Evolutionary conservation across 176 grass and related monocot genomes (phyloP), one percentile per base, ranked within the genome.

Genomic region (Canna indica): DNA sequence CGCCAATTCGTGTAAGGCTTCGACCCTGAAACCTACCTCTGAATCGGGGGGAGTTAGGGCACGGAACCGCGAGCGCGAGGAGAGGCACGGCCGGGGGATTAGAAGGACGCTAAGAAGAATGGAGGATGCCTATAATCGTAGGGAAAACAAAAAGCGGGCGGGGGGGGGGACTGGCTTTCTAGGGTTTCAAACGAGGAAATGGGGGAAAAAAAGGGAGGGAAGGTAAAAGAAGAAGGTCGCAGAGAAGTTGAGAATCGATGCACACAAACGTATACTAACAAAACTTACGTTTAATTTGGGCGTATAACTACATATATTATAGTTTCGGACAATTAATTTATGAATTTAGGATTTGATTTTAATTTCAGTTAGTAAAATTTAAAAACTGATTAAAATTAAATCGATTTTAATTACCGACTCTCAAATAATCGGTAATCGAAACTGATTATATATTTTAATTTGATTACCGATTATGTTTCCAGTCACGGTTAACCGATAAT

Each of bases 191-290:
- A 45, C 35, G 22, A 27, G 36, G 34, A 41, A 12, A 7, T 41
- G 12, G 42, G 3, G 25, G 22, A 42, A 42, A 65, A 65, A 69
- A 70, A 47, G 27, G 42, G 45, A 48, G 68, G 68, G 45, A 70
- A 70, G 24, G 26, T 8, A 70, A 20, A 48, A 5, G 68, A 70
- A 47, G n/a, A 42, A 70, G 27, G 1, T 3, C 41, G 16, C 36
- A 16, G 38, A 47, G 38, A 18, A 45, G 28, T 28, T 24, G 9
- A n/a, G 3, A 62, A 16, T 33, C 59, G 29, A 20, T 62, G 59
- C 13, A 3, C 59, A 33, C 14, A 26, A 16, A 8, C 59, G 59
- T 32, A 32, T 62, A 34, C 50, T 44, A 44, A 5, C 41, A 44
- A 44, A 44, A 44, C 1, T 11, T 44, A 44, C 41, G 41, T 44